These are phyloP conservation scores for Fusarium nodosum DNA, from an alignment of 2,329 filamentous ascomycete genomes.

Conservation along the genomic window DNA sequence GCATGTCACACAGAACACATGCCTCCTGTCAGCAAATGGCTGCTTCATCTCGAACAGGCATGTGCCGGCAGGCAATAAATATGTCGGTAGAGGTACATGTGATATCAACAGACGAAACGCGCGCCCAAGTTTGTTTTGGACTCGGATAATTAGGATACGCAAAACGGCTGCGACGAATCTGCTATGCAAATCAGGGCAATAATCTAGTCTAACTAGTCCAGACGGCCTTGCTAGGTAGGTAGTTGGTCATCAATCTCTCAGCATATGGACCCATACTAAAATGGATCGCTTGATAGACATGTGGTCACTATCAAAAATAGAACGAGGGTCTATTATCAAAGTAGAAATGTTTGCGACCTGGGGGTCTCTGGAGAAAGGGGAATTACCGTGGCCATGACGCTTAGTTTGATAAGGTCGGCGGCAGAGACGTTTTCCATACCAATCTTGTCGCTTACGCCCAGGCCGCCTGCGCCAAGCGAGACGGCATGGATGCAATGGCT, in stretches of 20 bases:
- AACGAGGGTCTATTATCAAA: slow-evolving; percentile 9
- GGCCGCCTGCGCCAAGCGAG: slow-evolving; percentile 31
- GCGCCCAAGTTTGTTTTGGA: slow-evolving; percentile 24
- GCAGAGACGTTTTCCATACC: slow-evolving; percentile 28
- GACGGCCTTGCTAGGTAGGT: slow-evolving; percentile 13
- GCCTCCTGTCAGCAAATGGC: slow-evolving; percentile 28
- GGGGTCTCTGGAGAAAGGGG: slow-evolving; percentile 2
- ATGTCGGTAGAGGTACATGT: slow-evolving; percentile 33
- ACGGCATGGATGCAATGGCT: slow-evolving; percentile 28
- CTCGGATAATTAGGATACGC: slow-evolving; percentile 18
- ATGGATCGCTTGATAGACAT: slow-evolving; percentile 17
- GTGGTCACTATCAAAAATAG: slow-evolving; percentile 19
- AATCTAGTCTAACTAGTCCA: slow-evolving; percentile 3
- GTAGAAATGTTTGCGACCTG: slow-evolving; percentile 12
- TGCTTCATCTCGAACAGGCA: slow-evolving; percentile 38
- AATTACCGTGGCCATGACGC: slow-evolving; percentile 5
- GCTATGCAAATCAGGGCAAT: slow-evolving; percentile 8
- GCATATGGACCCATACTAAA: slow-evolving; percentile 25
- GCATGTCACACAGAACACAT: slow-evolving; percentile 39
- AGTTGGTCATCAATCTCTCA: slow-evolving; percentile 23
- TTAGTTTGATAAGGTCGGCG: slow-evolving; percentile 20
- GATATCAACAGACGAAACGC: slow-evolving; percentile 34
- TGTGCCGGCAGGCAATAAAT: slow-evolving; percentile 48
- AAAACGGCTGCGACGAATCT: slow-evolving; percentile 9
- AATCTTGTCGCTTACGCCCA: slow-evolving; percentile 28